Conservation (phyloP, 2,329 filamentous ascomycete genomes). For the Bisporella sp. region DNA sequence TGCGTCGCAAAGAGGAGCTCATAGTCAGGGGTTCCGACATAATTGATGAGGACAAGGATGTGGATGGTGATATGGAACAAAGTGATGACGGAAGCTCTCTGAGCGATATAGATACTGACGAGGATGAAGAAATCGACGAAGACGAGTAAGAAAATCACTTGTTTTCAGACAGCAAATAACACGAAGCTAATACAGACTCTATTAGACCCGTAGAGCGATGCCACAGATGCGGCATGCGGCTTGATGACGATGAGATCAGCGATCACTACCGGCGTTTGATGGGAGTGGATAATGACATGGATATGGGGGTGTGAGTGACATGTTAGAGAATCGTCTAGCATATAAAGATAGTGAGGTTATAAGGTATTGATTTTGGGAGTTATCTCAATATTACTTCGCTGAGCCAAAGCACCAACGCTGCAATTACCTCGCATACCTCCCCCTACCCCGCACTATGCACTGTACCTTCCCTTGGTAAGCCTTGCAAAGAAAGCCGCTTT, state of each 20-base stretch:
- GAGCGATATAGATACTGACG: neutral
- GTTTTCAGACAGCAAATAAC: constrained; percentile 1
- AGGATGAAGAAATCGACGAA: neutral
- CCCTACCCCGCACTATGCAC: too few species aligned
- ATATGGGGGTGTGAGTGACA: neutral
- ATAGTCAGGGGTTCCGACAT: neutral
- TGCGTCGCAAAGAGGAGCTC: neutral
- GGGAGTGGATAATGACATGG: neutral
- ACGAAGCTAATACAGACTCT: neutral
- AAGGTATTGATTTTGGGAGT: neutral
- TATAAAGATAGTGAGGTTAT: neutral
- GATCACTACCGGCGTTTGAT: constrained; percentile 1
- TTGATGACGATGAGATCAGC: neutral
- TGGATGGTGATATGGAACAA: neutral
- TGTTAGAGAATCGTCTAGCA: neutral
- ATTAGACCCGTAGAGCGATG: constrained; percentile 1
- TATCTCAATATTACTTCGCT: neutral
- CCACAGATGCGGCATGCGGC: constrained; percentile 1
- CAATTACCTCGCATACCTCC: too few species aligned
- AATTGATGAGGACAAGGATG: neutral
- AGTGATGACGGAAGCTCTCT: neutral
- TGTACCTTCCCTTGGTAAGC: too few species aligned
- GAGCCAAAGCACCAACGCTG: too few species aligned
- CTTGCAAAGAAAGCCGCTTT: too few species aligned
- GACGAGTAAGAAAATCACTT: neutral